Percentiles rank a stretch among this genome's conserved stretches.
phyloP scores from a whole-genome alignment of 768 basidiomycete genomes.

The Hericium erinaceus region DNA sequence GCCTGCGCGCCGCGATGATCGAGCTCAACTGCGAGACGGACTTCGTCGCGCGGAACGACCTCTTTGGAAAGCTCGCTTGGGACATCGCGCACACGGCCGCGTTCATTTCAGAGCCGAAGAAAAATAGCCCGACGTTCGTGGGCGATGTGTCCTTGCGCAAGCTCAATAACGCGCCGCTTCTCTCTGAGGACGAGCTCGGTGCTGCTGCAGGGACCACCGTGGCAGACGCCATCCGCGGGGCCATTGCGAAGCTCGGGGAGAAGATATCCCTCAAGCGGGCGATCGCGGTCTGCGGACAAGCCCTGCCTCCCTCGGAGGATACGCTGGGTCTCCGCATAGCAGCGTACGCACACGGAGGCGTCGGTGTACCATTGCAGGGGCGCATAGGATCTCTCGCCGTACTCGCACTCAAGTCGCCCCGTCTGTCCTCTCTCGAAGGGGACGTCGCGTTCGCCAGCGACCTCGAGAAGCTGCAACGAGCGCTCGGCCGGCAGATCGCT shows the following conservation, averaged over 20 bases:
- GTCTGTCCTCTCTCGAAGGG: constrained; percentile 2
- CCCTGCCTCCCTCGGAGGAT: constrained; percentile 15
- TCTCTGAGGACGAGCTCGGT: constrained; percentile 26
- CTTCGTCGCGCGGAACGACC: constrained; percentile 81
- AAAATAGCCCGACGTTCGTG: constrained; percentile 26
- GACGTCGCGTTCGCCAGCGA: constrained; percentile 5
- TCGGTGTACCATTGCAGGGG: constrained; percentile 5
- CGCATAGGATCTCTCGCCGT: constrained; percentile 12
- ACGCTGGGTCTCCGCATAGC: constrained; percentile 7
- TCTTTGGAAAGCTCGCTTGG: constrained; percentile 67
- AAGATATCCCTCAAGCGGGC: constrained; percentile 67
- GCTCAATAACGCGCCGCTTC: constrained; percentile 57
- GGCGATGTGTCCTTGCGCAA: constrained; percentile 41
- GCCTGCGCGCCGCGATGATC: constrained; percentile 73
- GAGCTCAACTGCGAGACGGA: constrained; percentile 97
- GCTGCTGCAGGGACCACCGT: constrained; percentile 37
- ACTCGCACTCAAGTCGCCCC: constrained; percentile 10
- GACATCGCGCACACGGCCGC: constrained; percentile 83
- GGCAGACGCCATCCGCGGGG: constrained; percentile 51
- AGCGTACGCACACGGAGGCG: constrained; percentile 11
- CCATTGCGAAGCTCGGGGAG: constrained; percentile 73
- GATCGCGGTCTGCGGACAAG: constrained; percentile 8
- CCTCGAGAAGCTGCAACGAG: constrained; percentile 11
- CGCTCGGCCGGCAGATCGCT: constrained; percentile 12
- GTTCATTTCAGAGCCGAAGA: constrained; percentile 43